Evolutionary conservation across 2,329 filamentous ascomycete species (phyloP).

Genomic region (Hypoxylon sp.): DNA sequence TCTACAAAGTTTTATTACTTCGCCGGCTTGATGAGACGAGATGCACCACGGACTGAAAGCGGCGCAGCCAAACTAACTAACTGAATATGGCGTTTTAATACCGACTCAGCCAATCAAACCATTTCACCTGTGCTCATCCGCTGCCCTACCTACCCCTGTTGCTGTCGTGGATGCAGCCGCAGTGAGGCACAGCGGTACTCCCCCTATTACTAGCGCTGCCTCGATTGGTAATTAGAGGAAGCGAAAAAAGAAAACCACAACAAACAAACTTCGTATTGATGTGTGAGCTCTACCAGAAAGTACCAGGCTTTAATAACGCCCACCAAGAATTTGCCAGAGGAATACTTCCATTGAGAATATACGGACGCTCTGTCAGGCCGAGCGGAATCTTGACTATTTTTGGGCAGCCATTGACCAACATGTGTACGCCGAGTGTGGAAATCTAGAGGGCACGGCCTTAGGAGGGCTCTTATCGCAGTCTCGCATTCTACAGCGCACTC

Average conservation of each 20-base stretch:
- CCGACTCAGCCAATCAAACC: neutral
- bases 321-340: too few species aligned
- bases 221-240: too few species aligned
- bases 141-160: neutral
- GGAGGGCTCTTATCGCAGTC: slow-evolving; percentile 53
- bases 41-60: neutral
- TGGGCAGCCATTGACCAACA: slow-evolving; percentile 43
- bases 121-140: neutral
- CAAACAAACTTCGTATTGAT: too few species aligned
- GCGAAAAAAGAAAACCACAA: too few species aligned
- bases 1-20: neutral
- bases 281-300: too few species aligned
- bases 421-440: slow-evolving; percentile 40
- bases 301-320: too few species aligned
- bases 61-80: neutral
- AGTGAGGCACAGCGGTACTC: slow-evolving; percentile 4
- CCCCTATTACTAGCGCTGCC: too few species aligned
- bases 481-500: slow-evolving; percentile 63
- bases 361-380: slow-evolving; percentile 43
- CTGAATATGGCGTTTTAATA: neutral
- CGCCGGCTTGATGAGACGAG: neutral
- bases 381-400: slow-evolving; percentile 46
- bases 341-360: slow-evolving; percentile 25
- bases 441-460: slow-evolving; percentile 50
- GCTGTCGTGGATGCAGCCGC: neutral